Percentiles rank a stretch among this genome's conserved stretches.
phyloP scores from a whole-genome alignment of 345 rosid genomes.

The Cardamine chenopodiifolia region DNA sequence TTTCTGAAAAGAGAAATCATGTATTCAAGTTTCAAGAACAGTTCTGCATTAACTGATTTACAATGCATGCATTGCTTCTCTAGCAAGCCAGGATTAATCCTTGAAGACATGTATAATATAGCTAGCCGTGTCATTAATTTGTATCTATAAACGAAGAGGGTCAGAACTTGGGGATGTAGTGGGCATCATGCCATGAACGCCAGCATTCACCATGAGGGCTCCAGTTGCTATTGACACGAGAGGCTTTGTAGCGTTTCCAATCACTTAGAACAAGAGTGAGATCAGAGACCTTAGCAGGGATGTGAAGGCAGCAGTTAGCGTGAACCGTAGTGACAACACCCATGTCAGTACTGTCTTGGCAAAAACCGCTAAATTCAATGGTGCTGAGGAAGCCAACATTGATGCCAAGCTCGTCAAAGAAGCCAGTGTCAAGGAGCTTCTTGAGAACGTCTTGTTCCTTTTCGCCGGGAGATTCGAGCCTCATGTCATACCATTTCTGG shows the following conservation, averaged over 20 bases:
- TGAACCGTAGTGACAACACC: conserved; percentile 63
- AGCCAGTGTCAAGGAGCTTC: conserved; percentile 47
- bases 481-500: conserved; percentile 62
- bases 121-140: background rate
- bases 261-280: conserved; percentile 54
- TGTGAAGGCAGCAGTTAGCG: conserved; percentile 81
- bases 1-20: background rate
- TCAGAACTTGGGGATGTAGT: conserved; percentile 25
- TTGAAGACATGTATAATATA: conserved; percentile 2
- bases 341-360: conserved; percentile 60
- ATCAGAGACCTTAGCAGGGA: conserved; percentile 67
- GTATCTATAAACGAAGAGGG: conserved; percentile 12
- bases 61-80: background rate
- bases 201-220: conserved; percentile 45
- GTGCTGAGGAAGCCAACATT: conserved; percentile 58
- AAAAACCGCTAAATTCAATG: conserved; percentile 71
- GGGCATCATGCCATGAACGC: conserved; percentile 50
- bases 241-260: conserved; percentile 61
- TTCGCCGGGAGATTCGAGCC: conserved; percentile 52
- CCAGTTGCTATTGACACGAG: conserved; percentile 43
- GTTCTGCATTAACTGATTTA: too few relatives aligned
- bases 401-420: conserved; percentile 46
- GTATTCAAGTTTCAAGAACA: too few relatives aligned
- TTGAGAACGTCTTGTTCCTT: conserved; percentile 80
- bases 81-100: background rate